Evolutionary conservation across 2,329 filamentous ascomycete genomes (phyloP), one percentile per base, ranked within the genome.

Genomic region (Stachybotrys elegans): DNA sequence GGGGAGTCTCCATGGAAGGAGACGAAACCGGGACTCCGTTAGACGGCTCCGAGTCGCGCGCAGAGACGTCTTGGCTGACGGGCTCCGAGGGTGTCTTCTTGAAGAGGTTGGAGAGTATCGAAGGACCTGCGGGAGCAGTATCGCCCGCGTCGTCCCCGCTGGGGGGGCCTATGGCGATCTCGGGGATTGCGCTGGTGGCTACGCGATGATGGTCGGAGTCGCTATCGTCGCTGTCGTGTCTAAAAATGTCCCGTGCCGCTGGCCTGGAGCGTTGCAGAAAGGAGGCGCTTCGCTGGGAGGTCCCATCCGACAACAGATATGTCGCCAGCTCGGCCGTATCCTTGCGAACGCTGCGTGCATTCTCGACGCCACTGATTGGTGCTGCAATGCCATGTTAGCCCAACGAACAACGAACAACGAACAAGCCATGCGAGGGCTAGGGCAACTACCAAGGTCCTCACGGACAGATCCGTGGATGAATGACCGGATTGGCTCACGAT

Each of bases 301-400:
- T 67, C 54, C 76, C 75, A 54, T 86, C 81, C 31, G 84, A 84
- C 22, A 95, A 76, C 40, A 88, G 83, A 60, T 91, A 89, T 16
- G 81, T 88, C 35, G 90, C 90, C 45, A 95, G 74, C 65, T 95
- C 88, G 42, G 89, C 88, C 3, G 90, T 94, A 59, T 93, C 85
- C 65, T 93, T 84, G 51, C 90, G 84, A 32, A 95, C 85, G 51
- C 83, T 86, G 47, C 83, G 81, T 25, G 88, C 86, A 63, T 88
- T 87, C 54, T 88, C 80, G 16, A 81, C 77, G 54, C 80, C 85
- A 59, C 92, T 86, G 65, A 79, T 59, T 16, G 75, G 73, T 31
- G 68, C 74, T 79, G n/a, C n/a, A n/a, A 51, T 34, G 39, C 22
- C 41, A 34, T 19, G 29, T 39, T 43, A 48, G 37, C 7, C 21